Evolutionary conservation across 352 stramenopile genomes (phyloP).

Genomic region (Globisporangium barbulae): DNA sequence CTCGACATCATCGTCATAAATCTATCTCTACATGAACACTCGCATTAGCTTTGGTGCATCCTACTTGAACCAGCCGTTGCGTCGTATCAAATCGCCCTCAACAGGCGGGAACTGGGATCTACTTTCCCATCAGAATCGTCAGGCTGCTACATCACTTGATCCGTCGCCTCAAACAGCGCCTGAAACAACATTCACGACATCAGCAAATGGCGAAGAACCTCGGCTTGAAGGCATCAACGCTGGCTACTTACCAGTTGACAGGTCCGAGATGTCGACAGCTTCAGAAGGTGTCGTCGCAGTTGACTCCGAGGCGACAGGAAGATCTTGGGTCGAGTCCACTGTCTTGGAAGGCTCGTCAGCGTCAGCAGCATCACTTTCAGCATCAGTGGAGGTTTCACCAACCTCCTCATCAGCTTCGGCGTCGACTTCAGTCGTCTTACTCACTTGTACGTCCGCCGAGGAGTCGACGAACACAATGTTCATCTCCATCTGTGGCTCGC

Average conservation of each 20-base stretch:
- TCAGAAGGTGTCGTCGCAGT: background rate
- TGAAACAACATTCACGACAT: background rate
- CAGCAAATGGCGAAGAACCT: background rate
- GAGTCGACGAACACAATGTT: background rate
- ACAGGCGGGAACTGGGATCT: background rate
- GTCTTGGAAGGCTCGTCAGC: background rate
- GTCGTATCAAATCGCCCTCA: background rate
- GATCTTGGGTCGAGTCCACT: background rate
- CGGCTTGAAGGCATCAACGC: background rate
- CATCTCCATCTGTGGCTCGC: background rate
- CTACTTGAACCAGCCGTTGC: background rate
- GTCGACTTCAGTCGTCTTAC: background rate
- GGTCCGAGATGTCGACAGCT: background rate
- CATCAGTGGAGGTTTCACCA: background rate
- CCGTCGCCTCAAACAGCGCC: background rate
- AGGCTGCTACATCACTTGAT: background rate
- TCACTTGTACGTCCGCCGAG: background rate
- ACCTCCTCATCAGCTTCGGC: background rate
- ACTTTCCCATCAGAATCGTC: background rate
- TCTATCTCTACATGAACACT: slow-evolving; percentile 1
- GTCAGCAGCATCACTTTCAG: background rate
- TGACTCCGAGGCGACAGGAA: background rate
- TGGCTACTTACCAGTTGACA: background rate
- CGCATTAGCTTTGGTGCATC: background rate
- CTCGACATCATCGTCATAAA: background rate